Evolutionary conservation across 768 basidiomycete species (phyloP).

Genomic region (Lentinula sp.): DNA sequence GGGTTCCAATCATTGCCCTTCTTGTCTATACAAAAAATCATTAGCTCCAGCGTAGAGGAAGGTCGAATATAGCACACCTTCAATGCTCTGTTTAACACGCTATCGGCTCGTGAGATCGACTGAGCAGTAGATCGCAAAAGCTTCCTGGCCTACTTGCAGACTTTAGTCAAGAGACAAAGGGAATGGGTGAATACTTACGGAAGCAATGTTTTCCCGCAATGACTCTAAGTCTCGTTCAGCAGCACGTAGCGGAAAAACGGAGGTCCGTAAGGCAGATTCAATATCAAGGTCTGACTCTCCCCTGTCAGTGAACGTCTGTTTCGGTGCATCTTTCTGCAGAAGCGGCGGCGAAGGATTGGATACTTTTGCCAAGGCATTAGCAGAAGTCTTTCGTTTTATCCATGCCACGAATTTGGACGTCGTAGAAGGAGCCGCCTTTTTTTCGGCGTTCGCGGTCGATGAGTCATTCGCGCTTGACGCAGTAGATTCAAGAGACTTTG

Average conservation of each 20-base stretch:
- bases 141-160: slow-evolving; percentile 42
- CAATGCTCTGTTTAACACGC: slow-evolving; percentile 48
- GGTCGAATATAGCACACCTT: slow-evolving; percentile 33
- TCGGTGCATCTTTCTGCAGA: not conserved
- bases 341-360: not conserved
- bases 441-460: not conserved
- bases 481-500: not conserved
- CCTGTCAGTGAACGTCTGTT: slow-evolving; percentile 19
- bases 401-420: slow-evolving; percentile 2
- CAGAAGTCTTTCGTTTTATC: slow-evolving; percentile 5
- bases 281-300: slow-evolving; percentile 30
- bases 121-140: slow-evolving; percentile 48
- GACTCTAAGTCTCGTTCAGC: slow-evolving; percentile 51
- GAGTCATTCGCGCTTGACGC: not conserved
- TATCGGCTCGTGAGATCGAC: slow-evolving; percentile 52
- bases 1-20: slow-evolving; percentile 36
- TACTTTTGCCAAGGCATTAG: not conserved
- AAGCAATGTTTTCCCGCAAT: slow-evolving; percentile 47
- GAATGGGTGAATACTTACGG: slow-evolving; percentile 31
- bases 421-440: not conserved
- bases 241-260: slow-evolving; percentile 43
- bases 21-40: slow-evolving; percentile 33
- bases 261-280: slow-evolving; percentile 34
- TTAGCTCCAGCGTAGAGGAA: not conserved
- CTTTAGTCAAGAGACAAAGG: slow-evolving; percentile 1